phyloP scores from a whole-genome alignment of 73 alveolate species.

The Urostyla sp. region DNA sequence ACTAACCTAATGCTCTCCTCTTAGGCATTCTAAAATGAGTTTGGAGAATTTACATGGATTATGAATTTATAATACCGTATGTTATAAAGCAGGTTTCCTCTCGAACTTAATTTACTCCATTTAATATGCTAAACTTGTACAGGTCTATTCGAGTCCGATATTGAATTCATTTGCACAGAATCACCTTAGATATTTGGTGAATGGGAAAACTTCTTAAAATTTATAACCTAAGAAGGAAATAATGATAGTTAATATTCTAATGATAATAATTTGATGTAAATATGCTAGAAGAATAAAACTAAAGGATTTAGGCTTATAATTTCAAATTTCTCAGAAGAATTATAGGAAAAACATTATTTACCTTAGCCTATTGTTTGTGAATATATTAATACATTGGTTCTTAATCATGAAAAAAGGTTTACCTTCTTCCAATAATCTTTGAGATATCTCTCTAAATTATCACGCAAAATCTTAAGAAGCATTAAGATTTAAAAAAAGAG shows the following conservation, averaged over 20 bases:
- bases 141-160: constrained; percentile 60
- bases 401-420: neutral
- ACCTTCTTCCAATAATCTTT: constrained; percentile 7
- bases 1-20: neutral
- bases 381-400: constrained; percentile 50
- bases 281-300: constrained; percentile 10
- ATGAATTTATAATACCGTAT: constrained; percentile 43
- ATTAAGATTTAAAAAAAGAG: constrained; percentile 25
- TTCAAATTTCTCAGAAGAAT: constrained; percentile 31
- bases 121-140: constrained; percentile 55
- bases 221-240: constrained; percentile 20
- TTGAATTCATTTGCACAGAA: constrained; percentile 33
- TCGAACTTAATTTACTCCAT: constrained; percentile 40
- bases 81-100: constrained; percentile 6
- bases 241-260: neutral
- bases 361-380: constrained; percentile 66
- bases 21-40: constrained; percentile 15
- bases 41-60: constrained; percentile 64
- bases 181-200: neutral
- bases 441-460: constrained; percentile 31
- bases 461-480: constrained; percentile 50
- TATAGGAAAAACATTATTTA: constrained; percentile 47
- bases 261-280: neutral
- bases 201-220: constrained; percentile 59
- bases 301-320: constrained; percentile 53